Evolutionary conservation across 2,329 filamentous ascomycete species (phyloP), one percentile per base, ranked within the genome.

Genomic region (Trichoderma simmonsii): DNA sequence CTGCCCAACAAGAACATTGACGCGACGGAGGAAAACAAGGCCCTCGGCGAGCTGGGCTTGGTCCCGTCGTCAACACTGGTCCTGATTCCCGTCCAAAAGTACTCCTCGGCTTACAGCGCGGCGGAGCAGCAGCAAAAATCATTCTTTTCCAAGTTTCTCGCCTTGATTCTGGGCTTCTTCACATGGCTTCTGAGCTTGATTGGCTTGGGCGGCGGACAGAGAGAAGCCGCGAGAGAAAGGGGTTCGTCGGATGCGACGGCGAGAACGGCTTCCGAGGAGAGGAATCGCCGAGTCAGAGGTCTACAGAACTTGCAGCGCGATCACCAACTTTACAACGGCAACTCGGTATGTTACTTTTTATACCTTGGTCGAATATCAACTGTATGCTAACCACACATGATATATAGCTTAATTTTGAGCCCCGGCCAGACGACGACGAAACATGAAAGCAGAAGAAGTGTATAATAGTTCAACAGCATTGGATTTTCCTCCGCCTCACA

Each of bases 261-360:
- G 61, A 73, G 18, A 70, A 72, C 6, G 56, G 73, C 73, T 11
- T 75, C 77, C 18, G 75, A 77, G 39, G 77, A 75, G 15, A 77
- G 74, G 24, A 74, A 75, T 36, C 71, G 73, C 28, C 77, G 78
- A 54, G 77, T 75, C 66, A 78, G 65, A 59, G 74, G 78, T 66
- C 78, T 78, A 73, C 76, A 79, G 74, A 88, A 90, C 72, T 83
- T 86, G 51, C 84, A 85, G 68, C 82, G 87, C 70, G 86, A 91
- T 74, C 87, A 90, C 59, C 91, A 97, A 78, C 88, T 97, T 61
- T 97, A 98, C 79, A 98, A 98, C 78, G 95, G 95, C 1, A 98
- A 97, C 78, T 93, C 93, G 79, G 93, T 95, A 85, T 81, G 89
- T 83, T 6, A 4, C 59, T 43, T 57, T 18, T 43, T 43, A 18